Evolutionary conservation across 768 basidiomycete genomes (phyloP).

Genomic region (Porphyrellus cyaneotinctus): DNA sequence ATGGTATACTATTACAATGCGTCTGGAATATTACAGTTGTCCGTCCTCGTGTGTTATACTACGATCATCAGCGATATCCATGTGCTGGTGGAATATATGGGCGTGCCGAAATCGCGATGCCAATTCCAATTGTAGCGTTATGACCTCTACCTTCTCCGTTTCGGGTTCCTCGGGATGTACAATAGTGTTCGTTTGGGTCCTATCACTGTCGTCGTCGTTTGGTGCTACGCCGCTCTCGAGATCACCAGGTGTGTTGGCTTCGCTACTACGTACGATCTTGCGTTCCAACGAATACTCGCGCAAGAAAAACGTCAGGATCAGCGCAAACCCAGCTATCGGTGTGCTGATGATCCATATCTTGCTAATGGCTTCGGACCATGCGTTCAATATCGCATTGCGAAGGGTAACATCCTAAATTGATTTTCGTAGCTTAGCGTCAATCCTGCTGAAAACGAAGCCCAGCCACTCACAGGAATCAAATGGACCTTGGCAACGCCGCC

Average conservation of each 20-base stretch:
- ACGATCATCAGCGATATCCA: neutral
- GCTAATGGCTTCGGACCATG: slow-evolving; percentile 62
- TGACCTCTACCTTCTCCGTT: neutral
- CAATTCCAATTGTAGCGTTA: too few species aligned
- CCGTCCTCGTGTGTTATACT: neutral
- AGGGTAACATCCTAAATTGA: slow-evolving; percentile 42
- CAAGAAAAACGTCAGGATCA: slow-evolving; percentile 52
- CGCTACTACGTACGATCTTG: slow-evolving; percentile 38
- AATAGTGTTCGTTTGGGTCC: neutral
- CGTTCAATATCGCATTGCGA: slow-evolving; percentile 52
- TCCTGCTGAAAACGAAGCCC: neutral
- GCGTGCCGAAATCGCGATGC: too few species aligned
- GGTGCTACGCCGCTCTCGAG: slow-evolving; percentile 24
- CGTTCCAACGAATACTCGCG: slow-evolving; percentile 59
- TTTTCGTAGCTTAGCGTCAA: neutral
- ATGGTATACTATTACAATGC: too few species aligned
- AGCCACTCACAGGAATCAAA: slow-evolving; percentile 18
- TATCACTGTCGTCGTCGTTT: neutral
- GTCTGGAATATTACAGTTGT: neutral
- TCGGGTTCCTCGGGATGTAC: neutral
- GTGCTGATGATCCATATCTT: slow-evolving; percentile 63
- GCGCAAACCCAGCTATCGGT: slow-evolving; percentile 50
- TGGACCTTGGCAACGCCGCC: slow-evolving; percentile 45
- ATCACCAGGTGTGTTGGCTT: slow-evolving; percentile 26
- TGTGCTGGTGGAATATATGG: slow-evolving; percentile 1